Base-by-base conservation (phyloP, 2,329 filamentous ascomycete genomes). In the Ceratocystiopsis brevicomis region DNA sequence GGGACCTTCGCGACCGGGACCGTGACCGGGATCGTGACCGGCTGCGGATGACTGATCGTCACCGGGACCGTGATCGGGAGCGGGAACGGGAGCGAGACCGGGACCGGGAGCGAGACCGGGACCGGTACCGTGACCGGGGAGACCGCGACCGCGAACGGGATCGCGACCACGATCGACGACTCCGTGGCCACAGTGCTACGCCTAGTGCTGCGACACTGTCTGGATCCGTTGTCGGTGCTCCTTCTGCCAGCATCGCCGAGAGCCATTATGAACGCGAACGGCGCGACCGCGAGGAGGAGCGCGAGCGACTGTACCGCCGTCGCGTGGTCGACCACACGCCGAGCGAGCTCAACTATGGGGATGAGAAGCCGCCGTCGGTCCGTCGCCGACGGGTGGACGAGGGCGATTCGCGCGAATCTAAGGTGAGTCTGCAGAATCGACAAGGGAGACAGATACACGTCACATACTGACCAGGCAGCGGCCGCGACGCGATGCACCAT, bases 331-430 rank as follows among this genome's bases (percentile, higher is more conserved):
- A 86, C 55, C 79, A 84, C 38, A 49, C 42, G 52, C 77, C 85
- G 48, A 86, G 92, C 54, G 86, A 93, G 58, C 71, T 96, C 46
- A 87, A 92, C 55, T 95, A 95, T 58, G 86, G 88, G 48, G 85
- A 88, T 59, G 66, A 80, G 59, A 65, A 71, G 52, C 63, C 81
- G 62, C 45, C 50, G 11, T 64, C 50, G 71, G 81, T 53, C 49
- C 76, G 87, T 48, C 76, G 86, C 47, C 76, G 84, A 50, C 77
- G 78, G 48, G 83, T 86, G 47, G 84, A 83, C 50, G 85, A 76
- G 44, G 79, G 74, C 51, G 68, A 76, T 52, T 71, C 72, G 44
- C 76, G 80, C 54, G 70, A 78, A 53, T 70, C 73, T 38, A 87
- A 87, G 69, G 75, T 74, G 25, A 6, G 25, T 30, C 10, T 30